These are phyloP conservation scores for Oxyria digyna DNA, from an alignment of 148 eudicot species.

Conservation along the genomic window DNA sequence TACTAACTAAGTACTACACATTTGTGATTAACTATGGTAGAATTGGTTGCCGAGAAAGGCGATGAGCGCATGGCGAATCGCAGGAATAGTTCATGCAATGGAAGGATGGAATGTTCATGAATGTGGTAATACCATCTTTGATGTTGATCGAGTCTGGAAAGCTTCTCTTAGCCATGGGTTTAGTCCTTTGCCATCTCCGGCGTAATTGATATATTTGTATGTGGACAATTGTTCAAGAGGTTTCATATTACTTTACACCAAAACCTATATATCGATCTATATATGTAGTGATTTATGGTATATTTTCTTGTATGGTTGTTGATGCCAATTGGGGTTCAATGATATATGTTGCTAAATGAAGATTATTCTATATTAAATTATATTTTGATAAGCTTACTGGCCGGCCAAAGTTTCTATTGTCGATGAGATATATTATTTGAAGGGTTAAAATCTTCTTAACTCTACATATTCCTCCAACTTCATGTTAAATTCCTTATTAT, in stretches of 20 bases:
- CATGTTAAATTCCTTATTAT: too few species aligned
- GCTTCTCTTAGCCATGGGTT: constrained; percentile 39
- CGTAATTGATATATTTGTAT: neutral
- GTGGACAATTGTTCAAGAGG: neutral
- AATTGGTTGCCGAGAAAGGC: constrained; percentile 38
- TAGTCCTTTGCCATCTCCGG: constrained; percentile 12
- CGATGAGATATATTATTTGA: too few species aligned
- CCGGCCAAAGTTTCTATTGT: too few species aligned
- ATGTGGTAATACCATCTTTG: constrained; percentile 25
- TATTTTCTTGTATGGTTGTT: neutral
- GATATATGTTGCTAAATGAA: neutral
- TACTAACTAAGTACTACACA: too few species aligned
- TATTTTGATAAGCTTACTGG: too few species aligned
- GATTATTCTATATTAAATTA: too few species aligned
- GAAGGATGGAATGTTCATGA: constrained; percentile 40
- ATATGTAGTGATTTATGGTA: neutral
- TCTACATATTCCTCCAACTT: too few species aligned
- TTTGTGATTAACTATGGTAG: too few species aligned
- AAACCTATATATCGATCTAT: neutral
- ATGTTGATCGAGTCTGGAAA: constrained; percentile 29
- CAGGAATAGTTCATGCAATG: constrained; percentile 32
- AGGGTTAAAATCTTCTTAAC: too few species aligned
- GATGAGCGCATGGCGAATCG: constrained; percentile 38
- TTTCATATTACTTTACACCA: neutral
- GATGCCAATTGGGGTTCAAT: neutral